Evolutionary conservation across 1,284 basidiomycete genomes (phyloP), one percentile per base, ranked within the genome.

Genomic region (Cutaneotrichosporon sp.): DNA sequence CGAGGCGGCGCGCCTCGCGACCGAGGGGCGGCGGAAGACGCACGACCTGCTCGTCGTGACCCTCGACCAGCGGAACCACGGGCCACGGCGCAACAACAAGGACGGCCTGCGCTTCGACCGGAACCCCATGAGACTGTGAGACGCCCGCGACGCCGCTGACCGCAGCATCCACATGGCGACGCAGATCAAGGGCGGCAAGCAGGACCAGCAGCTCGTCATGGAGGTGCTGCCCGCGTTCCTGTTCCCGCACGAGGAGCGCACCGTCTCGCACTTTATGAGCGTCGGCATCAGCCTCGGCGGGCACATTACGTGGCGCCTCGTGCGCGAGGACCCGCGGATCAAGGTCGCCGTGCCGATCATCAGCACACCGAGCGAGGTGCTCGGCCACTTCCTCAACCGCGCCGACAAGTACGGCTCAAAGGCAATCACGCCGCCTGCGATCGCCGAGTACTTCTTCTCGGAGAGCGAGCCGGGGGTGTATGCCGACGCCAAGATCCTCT

Each of bases 121-220:
- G 59, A 91, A 91, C 66, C 81, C 84, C n/a, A 78, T 80, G 2
- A 89, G 91, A 80, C 62, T 77, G 77, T 79, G 49, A 62, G 7
- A 3, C 4, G 2, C 72, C 75, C 42, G 58, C 74, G 25, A 1
- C 13, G 20, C 4, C 18, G 29, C 58, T 59, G 46, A 59, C 58
- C 10, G 16, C 7, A 59, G 58, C n/a, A 33, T 87, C 42, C 89
- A 91, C 70, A 89, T 91, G 88, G 89, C 88, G 65, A 80, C 85
- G 13, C 87, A 87, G 45, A 72, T 78, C 43, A 45, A 82, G 56
- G 92, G 92, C 2, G 89, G 89, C 0, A 86, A 87, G 2, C 81
- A 83, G 43, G 93, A 95, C 70, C 84, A 92, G 8, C 87, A 88
- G 0, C 87, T 89, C 77, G 74, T 95, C 59, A 88, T 94, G 65